Evolutionary conservation across 805 yeast genomes (phyloP), one percentile per base, ranked within the genome.

Genomic region (Kuraishia piskuri): DNA sequence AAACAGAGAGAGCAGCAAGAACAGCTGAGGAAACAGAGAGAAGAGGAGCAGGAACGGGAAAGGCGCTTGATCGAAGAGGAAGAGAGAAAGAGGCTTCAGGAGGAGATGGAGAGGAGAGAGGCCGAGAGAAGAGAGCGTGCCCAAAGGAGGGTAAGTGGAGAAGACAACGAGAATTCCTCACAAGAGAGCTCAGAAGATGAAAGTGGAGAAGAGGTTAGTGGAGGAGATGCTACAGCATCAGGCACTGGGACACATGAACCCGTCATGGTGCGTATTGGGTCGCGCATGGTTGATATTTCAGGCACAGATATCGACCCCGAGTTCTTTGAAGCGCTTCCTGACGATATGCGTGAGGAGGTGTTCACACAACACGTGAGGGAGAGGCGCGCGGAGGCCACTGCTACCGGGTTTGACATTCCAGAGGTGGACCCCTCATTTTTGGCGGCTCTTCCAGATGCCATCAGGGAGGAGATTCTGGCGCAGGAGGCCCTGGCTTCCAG

Each of bases 281-380:
- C 86, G 22, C 69, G 84, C 24, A 83, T 83, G 51, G 90, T 91
- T 37, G 95, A 91, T 63, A 87, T 91, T 40, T 79, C 91, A 46
- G 96, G 94, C 0, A 84, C 96, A 2, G 97, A 88, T 53, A 89
- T 91, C 55, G 97, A 91, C 68, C 96, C 96, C 0, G 92, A 88
- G 59, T 91, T 90, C 64, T 73, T 91, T 56, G 86, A 85, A 60
- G 97, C 96, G 0, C 74, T 91, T 40, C 97, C 97, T 0, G 96
- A 89, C 48, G 94, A 88, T 52, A 87, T 91, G 88, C 74, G 97
- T 50, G 96, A 90, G 57, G 97, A 91, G 62, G 97, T 90, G 0
- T 83, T 88, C 63, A 81, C 91, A 0, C 92, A 90, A 57, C 96
- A 90, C 62, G 72, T 90, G 6, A 72, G 90, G 46, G 94, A 88